Conservation (phyloP, 2,329 filamentous ascomycete species). For the Cordyceps pruinosa region DNA sequence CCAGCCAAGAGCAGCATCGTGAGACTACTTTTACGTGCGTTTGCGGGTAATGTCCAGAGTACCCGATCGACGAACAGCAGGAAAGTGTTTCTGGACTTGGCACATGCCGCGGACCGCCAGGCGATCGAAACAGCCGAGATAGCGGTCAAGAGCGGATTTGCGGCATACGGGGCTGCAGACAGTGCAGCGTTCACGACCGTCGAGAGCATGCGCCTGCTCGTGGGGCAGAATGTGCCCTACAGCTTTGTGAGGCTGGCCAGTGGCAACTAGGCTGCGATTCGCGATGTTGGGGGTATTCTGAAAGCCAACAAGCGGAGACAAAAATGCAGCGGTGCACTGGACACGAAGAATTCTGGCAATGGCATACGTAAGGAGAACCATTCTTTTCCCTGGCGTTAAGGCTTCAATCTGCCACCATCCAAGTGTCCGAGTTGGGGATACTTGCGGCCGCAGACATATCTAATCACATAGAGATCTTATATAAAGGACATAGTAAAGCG, state of each 20-base stretch:
- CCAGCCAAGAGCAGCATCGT: slow-evolving; percentile 74
- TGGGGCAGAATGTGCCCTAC: slow-evolving; percentile 81
- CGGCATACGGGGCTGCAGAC: slow-evolving; percentile 71
- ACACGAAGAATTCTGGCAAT: not conserved
- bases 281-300: not conserved
- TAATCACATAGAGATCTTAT: not conserved
- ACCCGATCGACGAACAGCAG: slow-evolving; percentile 32
- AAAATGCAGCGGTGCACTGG: not conserved
- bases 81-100: slow-evolving; percentile 77
- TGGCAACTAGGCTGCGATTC: slow-evolving; percentile 34
- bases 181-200: slow-evolving; percentile 80
- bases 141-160: slow-evolving; percentile 69
- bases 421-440: not conserved
- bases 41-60: slow-evolving; percentile 36
- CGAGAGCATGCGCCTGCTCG: slow-evolving; percentile 68
- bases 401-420: not conserved
- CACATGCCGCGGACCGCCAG: slow-evolving; percentile 48
- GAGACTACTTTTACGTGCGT: slow-evolving; percentile 69
- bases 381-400: not conserved
- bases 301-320: not conserved
- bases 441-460: not conserved
- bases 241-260: slow-evolving; percentile 75
- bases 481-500: not conserved
- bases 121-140: slow-evolving; percentile 60
- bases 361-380: not conserved